Evolutionary conservation across 768 basidiomycete genomes (phyloP), one percentile per base, ranked within the genome.

Genomic region (Ramaria rubella): DNA sequence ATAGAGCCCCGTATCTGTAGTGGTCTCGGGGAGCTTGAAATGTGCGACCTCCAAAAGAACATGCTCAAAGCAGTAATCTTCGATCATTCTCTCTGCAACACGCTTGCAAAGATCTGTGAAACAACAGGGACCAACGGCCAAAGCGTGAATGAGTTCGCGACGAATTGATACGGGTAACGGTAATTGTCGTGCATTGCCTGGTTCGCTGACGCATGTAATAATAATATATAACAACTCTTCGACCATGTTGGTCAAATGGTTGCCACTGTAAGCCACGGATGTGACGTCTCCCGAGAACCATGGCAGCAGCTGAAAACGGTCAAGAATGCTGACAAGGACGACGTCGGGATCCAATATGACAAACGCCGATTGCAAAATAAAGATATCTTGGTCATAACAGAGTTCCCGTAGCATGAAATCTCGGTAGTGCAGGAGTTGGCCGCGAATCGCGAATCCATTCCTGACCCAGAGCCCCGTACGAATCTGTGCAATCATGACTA

Each of bases 381-480:
- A 94, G 17, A 96, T 75, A 61, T 93, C 96, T 68, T 97, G 94
- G 68, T 99, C 96, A 66, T 95, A 94, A 64, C 95, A 96, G 5
- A 93, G 78, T 68, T 99, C 96, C 19, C 95, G 86, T 24, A 97
- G 82, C 81, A 90, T 87, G 69, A 92, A 93, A 67, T 98, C 95
- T 26, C 94, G 87, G 68, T 99, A 99, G 67, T 98, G 95, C 52
- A 94, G 79, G 4, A 94, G 77, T 68, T 98, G 96, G 0, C 94
- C 93, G 1, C 95, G 86, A 62, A 98, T 94, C 15, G 88, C 88
- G 65, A 94, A 90, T 3, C 96, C 96, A 63, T 99, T 99, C 53
- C 95, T 87, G 7, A 96, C 94, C 96, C 96, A 99, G 4, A 98
- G 77, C 0, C 94, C 94, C 0, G 91, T 88, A 24, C 94, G 83